phyloP scores from a whole-genome alignment of 768 basidiomycete genomes.

The Panus rudis region DNA sequence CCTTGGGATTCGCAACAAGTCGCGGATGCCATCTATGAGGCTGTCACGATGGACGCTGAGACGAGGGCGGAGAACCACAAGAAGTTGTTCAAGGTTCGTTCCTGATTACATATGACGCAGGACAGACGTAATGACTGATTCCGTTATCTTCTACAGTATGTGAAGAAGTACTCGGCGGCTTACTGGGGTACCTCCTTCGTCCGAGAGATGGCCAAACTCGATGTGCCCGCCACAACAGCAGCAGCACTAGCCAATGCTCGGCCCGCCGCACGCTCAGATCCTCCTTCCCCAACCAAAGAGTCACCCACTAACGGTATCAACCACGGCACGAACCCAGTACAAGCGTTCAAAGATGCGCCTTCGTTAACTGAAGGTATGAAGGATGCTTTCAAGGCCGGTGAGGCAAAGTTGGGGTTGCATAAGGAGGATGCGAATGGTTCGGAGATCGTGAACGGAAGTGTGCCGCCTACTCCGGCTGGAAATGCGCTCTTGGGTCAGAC shows the following conservation, averaged over 20 bases:
- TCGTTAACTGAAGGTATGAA: not conserved
- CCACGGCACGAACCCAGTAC: not conserved
- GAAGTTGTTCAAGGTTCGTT: conserved; percentile 78
- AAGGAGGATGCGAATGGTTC: conserved; percentile 19
- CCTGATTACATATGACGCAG: not conserved
- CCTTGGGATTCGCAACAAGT: conserved; percentile 99
- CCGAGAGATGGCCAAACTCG: conserved; percentile 67
- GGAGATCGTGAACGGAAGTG: conserved; percentile 16
- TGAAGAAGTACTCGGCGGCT: conserved; percentile 88
- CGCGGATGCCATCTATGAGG: conserved; percentile 94
- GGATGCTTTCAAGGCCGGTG: conserved; percentile 18
- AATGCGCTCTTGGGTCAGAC: no score
- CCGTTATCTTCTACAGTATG: conserved; percentile 41
- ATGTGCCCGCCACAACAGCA: conserved; percentile 5
- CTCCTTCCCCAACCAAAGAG: not conserved
- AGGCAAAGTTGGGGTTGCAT: conserved; percentile 23
- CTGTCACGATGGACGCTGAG: conserved; percentile 81
- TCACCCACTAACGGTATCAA: conserved; percentile 1
- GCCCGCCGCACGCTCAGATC: conserved; percentile 4
- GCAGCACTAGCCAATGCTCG: conserved; percentile 33
- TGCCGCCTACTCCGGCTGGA: conserved; percentile 17
- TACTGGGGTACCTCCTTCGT: conserved; percentile 93
- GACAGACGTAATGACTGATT: not conserved
- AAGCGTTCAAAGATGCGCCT: not conserved
- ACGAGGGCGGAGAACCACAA: conserved; percentile 87